phyloP scores from a whole-genome alignment of 805 yeast genomes.

The Zygosaccharomyces pseudorouxii region DNA sequence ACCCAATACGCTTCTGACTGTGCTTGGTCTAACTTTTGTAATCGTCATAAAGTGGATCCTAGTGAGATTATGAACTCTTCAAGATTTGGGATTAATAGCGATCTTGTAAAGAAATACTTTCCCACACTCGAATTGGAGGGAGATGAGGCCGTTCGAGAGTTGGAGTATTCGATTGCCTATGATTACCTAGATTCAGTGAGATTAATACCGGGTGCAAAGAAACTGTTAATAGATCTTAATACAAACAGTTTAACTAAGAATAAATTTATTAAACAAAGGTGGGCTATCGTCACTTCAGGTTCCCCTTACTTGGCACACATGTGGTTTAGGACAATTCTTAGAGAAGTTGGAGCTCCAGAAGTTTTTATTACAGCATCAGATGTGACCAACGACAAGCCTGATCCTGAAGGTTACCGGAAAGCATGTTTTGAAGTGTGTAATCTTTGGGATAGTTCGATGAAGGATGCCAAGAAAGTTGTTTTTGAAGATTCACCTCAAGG shows the following conservation, averaged over 20 bases:
- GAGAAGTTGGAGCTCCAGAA: slow-evolving; percentile 56
- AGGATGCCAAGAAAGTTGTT: slow-evolving; percentile 44
- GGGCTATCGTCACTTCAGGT: slow-evolving; percentile 85
- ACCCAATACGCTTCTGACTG: slow-evolving; percentile 72
- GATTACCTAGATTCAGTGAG: slow-evolving; percentile 61
- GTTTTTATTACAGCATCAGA: slow-evolving; percentile 75
- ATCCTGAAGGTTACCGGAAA: slow-evolving; percentile 68
- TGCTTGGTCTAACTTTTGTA: slow-evolving; percentile 61
- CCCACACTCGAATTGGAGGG: slow-evolving; percentile 61
- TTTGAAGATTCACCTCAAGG: slow-evolving; percentile 89
- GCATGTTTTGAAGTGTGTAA: slow-evolving; percentile 54
- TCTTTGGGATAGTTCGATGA: slow-evolving; percentile 22
- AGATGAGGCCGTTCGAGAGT: slow-evolving; percentile 44
- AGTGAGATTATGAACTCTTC: slow-evolving; percentile 59
- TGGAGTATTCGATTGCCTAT: slow-evolving; percentile 61
- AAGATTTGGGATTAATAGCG: slow-evolving; percentile 75
- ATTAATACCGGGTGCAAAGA: slow-evolving; percentile 66
- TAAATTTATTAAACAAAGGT: slow-evolving; percentile 40
- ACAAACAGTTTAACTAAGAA: slow-evolving; percentile 20
- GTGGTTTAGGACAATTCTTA: slow-evolving; percentile 56
- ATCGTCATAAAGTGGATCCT: slow-evolving; percentile 55
- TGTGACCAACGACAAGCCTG: slow-evolving; percentile 70
- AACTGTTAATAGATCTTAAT: slow-evolving; percentile 49
- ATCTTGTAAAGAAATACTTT: slow-evolving; percentile 59
- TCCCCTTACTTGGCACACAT: slow-evolving; percentile 63